Conservation (phyloP, 2,329 filamentous ascomycete species). For the Pestalotiopsis sp. region DNA sequence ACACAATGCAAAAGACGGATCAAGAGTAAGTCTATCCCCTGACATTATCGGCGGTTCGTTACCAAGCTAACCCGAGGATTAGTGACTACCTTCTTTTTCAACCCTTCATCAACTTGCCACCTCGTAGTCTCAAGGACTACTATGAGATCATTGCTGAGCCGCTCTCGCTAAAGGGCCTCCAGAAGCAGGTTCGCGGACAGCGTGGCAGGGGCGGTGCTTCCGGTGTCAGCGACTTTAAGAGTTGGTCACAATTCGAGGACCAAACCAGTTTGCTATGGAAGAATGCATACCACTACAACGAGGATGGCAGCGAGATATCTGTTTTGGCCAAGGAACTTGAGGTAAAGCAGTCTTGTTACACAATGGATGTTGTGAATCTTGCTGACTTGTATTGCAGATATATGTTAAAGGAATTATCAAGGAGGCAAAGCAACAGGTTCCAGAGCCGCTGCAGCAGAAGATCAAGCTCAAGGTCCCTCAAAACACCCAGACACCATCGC, state of each 20-base stretch:
- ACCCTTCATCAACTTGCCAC: slow-evolving; percentile 78
- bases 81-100: slow-evolving; percentile 71
- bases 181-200: slow-evolving; percentile 75
- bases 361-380: slow-evolving; percentile 9
- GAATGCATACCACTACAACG: slow-evolving; percentile 88
- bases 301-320: slow-evolving; percentile 86
- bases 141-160: slow-evolving; percentile 83
- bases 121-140: slow-evolving; percentile 78
- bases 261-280: slow-evolving; percentile 81
- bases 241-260: slow-evolving; percentile 80
- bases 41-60: not conserved
- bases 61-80: slow-evolving; percentile 15
- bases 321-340: slow-evolving; percentile 77
- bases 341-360: slow-evolving; percentile 50
- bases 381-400: slow-evolving; percentile 47
- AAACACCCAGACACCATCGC: slow-evolving; percentile 42
- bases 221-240: slow-evolving; percentile 70
- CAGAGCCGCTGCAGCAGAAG: slow-evolving; percentile 73
- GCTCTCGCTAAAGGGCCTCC: slow-evolving; percentile 74
- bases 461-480: slow-evolving; percentile 76
- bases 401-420: slow-evolving; percentile 69
- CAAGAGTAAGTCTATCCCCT: slow-evolving; percentile 52
- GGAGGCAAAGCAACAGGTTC: slow-evolving; percentile 71
- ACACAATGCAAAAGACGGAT: slow-evolving; percentile 70
- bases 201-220: slow-evolving; percentile 68